These are phyloP conservation scores for Aspergillus ruber DNA, from an alignment of 2,329 filamentous ascomycete genomes.

Conservation along the genomic window DNA sequence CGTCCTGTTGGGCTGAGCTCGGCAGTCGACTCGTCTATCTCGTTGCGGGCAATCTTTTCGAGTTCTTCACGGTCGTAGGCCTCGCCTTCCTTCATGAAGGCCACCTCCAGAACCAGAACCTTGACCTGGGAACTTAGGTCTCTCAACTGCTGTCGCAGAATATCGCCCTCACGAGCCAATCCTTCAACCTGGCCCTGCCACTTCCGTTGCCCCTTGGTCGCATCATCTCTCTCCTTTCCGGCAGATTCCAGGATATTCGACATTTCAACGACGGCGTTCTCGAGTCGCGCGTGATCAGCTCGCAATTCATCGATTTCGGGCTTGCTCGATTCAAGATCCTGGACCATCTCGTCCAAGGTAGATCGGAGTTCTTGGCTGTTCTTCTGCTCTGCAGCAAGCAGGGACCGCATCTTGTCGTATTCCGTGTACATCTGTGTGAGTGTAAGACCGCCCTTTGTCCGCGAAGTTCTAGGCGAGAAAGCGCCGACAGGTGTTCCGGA, in stretches of 20 bases:
- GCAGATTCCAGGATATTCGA: conserved; percentile 78
- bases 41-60: conserved; percentile 69
- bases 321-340: conserved; percentile 74
- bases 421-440: conserved; percentile 60
- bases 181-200: conserved; percentile 66
- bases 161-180: conserved; percentile 60
- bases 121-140: conserved; percentile 88
- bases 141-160: conserved; percentile 77
- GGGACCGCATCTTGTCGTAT: conserved; percentile 58
- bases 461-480: conserved; percentile 50
- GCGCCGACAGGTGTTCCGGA: conserved; percentile 43
- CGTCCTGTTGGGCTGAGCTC: conserved; percentile 78
- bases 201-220: conserved; percentile 71
- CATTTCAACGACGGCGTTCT: conserved; percentile 74
- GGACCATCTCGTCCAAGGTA: conserved; percentile 78
- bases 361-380: conserved; percentile 67
- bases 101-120: conserved; percentile 78
- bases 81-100: conserved; percentile 69
- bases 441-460: conserved; percentile 49
- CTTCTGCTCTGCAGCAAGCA: conserved; percentile 66
- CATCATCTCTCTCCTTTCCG: conserved; percentile 70
- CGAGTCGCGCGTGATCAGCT: conserved; percentile 70
- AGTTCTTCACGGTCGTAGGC: conserved; percentile 68
- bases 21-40: conserved; percentile 64
- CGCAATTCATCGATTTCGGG: conserved; percentile 84